phyloP scores from a whole-genome alignment of 1,139 yeast genomes.

The Nadsonia starkeyi-henricii region DNA sequence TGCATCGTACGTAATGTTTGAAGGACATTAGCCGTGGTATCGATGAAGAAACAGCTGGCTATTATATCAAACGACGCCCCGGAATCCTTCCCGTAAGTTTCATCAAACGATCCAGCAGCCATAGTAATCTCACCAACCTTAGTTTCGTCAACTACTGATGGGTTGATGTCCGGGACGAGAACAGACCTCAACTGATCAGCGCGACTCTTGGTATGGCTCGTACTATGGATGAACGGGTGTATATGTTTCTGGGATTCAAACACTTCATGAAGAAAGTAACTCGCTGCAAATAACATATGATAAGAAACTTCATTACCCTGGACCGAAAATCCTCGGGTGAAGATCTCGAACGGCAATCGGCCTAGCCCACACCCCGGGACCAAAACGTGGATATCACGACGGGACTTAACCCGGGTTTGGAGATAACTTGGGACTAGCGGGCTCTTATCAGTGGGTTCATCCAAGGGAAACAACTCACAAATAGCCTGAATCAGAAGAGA shows the following conservation, averaged over 20 bases:
- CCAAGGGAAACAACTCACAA: conserved; percentile 30
- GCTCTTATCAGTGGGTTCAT: conserved; percentile 1
- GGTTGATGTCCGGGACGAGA: conserved; percentile 28
- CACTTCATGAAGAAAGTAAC: conserved; percentile 49
- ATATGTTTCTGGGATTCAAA: not conserved
- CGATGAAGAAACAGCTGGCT: conserved; percentile 65
- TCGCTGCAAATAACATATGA: conserved; percentile 64
- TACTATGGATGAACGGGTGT: conserved; percentile 57
- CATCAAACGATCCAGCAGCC: conserved; percentile 70
- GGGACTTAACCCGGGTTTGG: conserved; percentile 4
- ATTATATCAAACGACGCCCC: conserved; percentile 33
- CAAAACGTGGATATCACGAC: conserved; percentile 31
- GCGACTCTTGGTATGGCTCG: conserved; percentile 47
- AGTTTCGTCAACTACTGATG: conserved; percentile 8
- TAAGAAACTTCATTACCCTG: conserved; percentile 79
- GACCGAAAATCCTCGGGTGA: conserved; percentile 51
- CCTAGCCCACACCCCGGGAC: conserved; percentile 85
- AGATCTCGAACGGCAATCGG: conserved; percentile 60
- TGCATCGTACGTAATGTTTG: conserved; percentile 51
- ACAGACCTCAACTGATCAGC: conserved; percentile 41
- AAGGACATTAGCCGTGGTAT: conserved; percentile 61
- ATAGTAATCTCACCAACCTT: conserved; percentile 45
- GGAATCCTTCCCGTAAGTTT: conserved; percentile 31
- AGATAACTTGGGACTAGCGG: not conserved
- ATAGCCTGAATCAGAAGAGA: conserved; percentile 35